These are phyloP conservation scores for Bremia lactucae DNA, from an alignment of 352 stramenopile species.

Conservation along the genomic window DNA sequence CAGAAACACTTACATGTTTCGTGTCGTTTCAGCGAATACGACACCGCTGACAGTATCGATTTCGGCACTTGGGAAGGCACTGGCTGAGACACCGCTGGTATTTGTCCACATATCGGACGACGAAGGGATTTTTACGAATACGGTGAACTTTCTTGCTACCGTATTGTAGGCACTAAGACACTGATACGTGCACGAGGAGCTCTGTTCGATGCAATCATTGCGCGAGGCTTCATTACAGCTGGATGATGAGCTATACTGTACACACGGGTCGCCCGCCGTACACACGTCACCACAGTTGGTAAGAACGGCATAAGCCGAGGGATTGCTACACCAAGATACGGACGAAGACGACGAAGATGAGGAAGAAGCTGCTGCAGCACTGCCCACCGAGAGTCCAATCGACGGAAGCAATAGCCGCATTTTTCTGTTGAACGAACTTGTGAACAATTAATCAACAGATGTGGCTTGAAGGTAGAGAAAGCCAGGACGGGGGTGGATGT, in stretches of 20 bases:
- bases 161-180: slow-evolving; percentile 53
- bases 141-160: slow-evolving; percentile 33
- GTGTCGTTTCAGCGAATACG: slow-evolving; percentile 30
- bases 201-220: slow-evolving; percentile 39
- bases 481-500: too few species aligned
- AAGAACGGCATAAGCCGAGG: slow-evolving; percentile 28
- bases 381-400: slow-evolving; percentile 2
- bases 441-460: slow-evolving; percentile 1
- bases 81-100: slow-evolving; percentile 10
- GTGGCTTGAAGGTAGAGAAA: slow-evolving; percentile 13
- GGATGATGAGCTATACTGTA: slow-evolving; percentile 36
- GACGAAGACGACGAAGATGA: slow-evolving; percentile 19
- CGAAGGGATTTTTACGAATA: slow-evolving; percentile 59
- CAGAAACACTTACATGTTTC: slow-evolving; percentile 39
- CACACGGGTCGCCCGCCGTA: slow-evolving; percentile 33
- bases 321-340: slow-evolving; percentile 38
- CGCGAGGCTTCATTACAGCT: slow-evolving; percentile 38
- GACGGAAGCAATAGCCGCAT: slow-evolving; percentile 12
- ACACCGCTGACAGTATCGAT: slow-evolving; percentile 32
- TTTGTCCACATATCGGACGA: slow-evolving; percentile 34
- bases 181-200: slow-evolving; percentile 49
- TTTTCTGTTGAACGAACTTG: slow-evolving; percentile 2
- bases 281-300: slow-evolving; percentile 37
- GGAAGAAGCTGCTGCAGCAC: slow-evolving; percentile 8
- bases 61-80: slow-evolving; percentile 37